phyloP scores from a whole-genome alignment of 805 yeast genomes.

The Sugiyamaella mastotermitis region DNA sequence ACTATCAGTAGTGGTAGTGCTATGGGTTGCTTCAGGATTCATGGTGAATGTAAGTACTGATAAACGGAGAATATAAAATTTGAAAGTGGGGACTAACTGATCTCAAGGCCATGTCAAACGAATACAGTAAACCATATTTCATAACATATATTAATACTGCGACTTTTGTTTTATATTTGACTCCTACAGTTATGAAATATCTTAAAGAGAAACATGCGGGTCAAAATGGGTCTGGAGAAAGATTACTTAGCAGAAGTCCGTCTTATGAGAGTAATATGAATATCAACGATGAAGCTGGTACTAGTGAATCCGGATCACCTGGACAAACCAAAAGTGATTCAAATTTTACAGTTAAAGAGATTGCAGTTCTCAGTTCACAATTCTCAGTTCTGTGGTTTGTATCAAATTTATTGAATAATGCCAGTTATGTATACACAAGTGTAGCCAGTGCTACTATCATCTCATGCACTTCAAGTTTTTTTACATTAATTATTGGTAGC shows the following conservation, averaged over 20 bases:
- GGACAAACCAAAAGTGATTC: no score
- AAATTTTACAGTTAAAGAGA: slow-evolving; percentile 40
- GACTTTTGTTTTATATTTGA: slow-evolving; percentile 69
- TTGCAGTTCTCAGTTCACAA: slow-evolving; percentile 67
- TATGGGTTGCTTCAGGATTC: slow-evolving; percentile 91
- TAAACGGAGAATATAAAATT: slow-evolving; percentile 21
- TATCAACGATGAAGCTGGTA: background rate
- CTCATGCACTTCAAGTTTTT: slow-evolving; percentile 88
- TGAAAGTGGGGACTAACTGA: slow-evolving; percentile 1
- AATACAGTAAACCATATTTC: slow-evolving; percentile 83
- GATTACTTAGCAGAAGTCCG: background rate
- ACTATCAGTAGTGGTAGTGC: slow-evolving; percentile 66
- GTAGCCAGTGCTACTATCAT: slow-evolving; percentile 93
- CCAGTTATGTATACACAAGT: slow-evolving; percentile 79
- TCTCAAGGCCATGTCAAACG: slow-evolving; percentile 19
- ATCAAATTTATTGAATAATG: slow-evolving; percentile 85
- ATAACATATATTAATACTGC: slow-evolving; percentile 90
- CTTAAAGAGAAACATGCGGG: background rate
- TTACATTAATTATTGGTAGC: slow-evolving; percentile 80
- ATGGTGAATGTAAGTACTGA: no score
- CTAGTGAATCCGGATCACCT: background rate
- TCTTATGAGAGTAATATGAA: background rate
- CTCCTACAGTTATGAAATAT: slow-evolving; percentile 19
- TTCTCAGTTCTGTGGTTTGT: slow-evolving; percentile 86
- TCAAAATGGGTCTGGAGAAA: background rate